Evolutionary conservation across 176 grass and related monocot species (phyloP), one percentile per base, ranked within the genome.

Genomic region (Musa beccarii): DNA sequence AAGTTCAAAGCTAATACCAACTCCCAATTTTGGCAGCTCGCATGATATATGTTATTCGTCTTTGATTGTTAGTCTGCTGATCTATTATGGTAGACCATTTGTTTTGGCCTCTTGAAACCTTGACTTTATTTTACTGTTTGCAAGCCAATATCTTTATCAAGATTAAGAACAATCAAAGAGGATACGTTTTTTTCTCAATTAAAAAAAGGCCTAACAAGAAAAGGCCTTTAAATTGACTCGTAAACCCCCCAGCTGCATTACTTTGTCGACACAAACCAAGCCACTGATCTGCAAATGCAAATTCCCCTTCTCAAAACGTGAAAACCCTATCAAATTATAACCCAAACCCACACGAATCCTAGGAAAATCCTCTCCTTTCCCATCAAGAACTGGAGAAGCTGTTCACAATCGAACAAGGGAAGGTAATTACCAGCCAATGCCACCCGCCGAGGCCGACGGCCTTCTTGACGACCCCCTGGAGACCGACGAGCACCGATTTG

Each of bases 381-480:
- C 19, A 66, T 66, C n/a, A 66, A 28, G 23, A 13, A 66, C 17
- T 0, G 10, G 23, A 66, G 10, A 11, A 66, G 9, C 10, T 20
- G 12, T 12, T 26, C 22, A 24, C 10, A 10, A 23, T 9, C 20
- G 15, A 9, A 66, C 10, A 43, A 43, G 11, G 22, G 24, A 66
- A 66, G 23, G 9, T 26, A 24, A 66, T 66, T 66, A 66, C 63
- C 63, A 66, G 22, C 63, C 63, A 66, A 29, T 66, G 63, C 63
- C 63, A 66, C 26, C 63, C 63, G 21, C 63, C 63, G 63, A 66
- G 63, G 23, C 63, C 63, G 22, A 66, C 63, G 13, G 63, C 63
- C 63, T 66, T 66, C 63, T 66, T 66, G 63, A 66, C 63, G 23
- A 66, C 63, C 23, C 63, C 63, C 11, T 66, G 63, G 11, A 66